These are phyloP conservation scores for Melampsora larici-populina DNA, from an alignment of 1,284 basidiomycete genomes.

Conservation along the genomic window DNA sequence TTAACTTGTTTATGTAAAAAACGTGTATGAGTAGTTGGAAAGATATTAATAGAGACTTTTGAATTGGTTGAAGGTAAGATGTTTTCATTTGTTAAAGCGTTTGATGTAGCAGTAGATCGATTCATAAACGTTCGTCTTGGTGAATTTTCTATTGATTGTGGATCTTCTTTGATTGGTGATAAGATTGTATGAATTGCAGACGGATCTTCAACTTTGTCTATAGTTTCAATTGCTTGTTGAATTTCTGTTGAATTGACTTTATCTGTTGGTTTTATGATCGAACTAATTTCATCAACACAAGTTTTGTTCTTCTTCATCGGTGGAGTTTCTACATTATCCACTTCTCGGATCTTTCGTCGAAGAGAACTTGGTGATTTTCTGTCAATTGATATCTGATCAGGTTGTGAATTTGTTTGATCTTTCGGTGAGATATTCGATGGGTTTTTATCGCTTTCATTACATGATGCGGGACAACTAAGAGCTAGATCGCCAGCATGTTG, in stretches of 20 bases:
- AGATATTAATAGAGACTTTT: not conserved
- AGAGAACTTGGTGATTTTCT: not conserved
- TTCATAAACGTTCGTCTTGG: too few species aligned
- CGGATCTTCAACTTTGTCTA: not conserved
- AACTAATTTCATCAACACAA: not conserved
- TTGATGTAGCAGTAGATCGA: not conserved
- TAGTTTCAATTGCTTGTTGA: not conserved
- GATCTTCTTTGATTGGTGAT: not conserved
- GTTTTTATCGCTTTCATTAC: not conserved
- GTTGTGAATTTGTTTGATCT: too few species aligned
- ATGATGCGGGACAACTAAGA: not conserved
- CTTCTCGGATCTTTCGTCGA: conserved; percentile 3
- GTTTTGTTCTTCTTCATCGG: not conserved
- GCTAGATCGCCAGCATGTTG: not conserved
- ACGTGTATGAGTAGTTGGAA: not conserved
- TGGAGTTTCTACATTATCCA: not conserved
- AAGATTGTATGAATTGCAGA: not conserved
- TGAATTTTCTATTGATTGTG: not conserved
- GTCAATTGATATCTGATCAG: too few species aligned
- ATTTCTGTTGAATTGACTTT: not conserved
- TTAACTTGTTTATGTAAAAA: not conserved
- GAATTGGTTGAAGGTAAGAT: not conserved
- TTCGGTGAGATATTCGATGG: not conserved
- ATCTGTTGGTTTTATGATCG: not conserved
- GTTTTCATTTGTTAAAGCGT: not conserved